phyloP scores from a whole-genome alignment of 78 protist species.

The Polysphondylium violaceum region DNA sequence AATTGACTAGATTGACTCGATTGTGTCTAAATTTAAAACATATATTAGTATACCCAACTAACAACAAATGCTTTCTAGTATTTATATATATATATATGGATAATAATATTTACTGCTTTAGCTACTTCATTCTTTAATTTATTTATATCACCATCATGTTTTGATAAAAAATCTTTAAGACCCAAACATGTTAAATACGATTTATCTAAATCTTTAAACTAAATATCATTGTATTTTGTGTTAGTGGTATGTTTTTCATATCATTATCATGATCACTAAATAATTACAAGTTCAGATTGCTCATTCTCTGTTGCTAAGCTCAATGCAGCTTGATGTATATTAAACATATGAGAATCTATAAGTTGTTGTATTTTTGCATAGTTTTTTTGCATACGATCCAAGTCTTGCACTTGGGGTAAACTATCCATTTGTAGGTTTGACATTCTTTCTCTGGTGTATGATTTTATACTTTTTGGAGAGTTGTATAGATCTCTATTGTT shows the following conservation, averaged over 20 bases:
- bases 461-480: background rate
- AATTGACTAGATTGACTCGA: background rate
- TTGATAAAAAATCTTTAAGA: background rate
- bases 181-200: slow-evolving; percentile 5
- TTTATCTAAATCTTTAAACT: background rate
- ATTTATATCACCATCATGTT: background rate
- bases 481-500: background rate
- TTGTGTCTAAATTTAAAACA: background rate
- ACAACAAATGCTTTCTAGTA: no score
- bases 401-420: slow-evolving; percentile 33
- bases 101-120: background rate
- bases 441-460: background rate
- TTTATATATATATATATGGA: no score
- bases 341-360: background rate
- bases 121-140: slow-evolving; percentile 14
- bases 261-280: background rate
- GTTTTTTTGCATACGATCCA: slow-evolving; percentile 4
- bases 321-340: slow-evolving; percentile 16
- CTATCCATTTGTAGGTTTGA: slow-evolving; percentile 11
- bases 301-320: slow-evolving; percentile 21
- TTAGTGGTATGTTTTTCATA: background rate
- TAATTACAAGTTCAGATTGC: background rate
- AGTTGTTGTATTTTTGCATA: slow-evolving; percentile 3
- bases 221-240: no score
- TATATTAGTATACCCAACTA: background rate